Evolutionary conservation across 2,329 filamentous ascomycete genomes (phyloP).

Genomic region (Lasiodiplodia sp.): DNA sequence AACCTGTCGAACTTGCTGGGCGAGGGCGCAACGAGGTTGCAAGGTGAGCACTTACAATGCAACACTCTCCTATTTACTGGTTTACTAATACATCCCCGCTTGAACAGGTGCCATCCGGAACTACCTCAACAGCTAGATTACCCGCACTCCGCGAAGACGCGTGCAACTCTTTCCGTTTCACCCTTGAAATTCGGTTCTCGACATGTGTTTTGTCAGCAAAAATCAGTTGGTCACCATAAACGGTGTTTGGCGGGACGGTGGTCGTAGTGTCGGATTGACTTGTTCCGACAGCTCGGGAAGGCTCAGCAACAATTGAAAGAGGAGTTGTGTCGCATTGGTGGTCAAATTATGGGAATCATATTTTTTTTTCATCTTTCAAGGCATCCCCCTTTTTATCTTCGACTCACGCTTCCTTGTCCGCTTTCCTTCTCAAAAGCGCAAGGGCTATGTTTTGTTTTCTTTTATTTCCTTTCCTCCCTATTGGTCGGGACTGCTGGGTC

Average conservation of each 20-base stretch:
- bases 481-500: neutral
- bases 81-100: neutral
- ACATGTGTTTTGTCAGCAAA: conserved; percentile 20
- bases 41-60: conserved; percentile 55
- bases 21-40: conserved; percentile 82
- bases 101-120: conserved; percentile 43
- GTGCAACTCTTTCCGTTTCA: neutral
- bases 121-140: conserved; percentile 48
- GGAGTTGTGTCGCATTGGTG: conserved; percentile 5
- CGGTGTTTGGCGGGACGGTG: conserved; percentile 10
- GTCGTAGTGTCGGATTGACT: neutral
- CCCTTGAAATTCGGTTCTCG: conserved; percentile 10
- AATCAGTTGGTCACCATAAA: conserved; percentile 2
- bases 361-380: neutral
- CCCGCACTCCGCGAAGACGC: neutral
- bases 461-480: neutral
- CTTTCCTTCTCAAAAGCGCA: neutral
- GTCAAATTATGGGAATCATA: neutral
- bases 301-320: conserved; percentile 1
- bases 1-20: conserved; percentile 84
- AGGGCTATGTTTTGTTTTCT: neutral
- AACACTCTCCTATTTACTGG: neutral
- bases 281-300: neutral
- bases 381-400: neutral
- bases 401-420: neutral